Conservation (phyloP, 768 basidiomycete genomes). For the Leucocoprinus birnbaumii region DNA sequence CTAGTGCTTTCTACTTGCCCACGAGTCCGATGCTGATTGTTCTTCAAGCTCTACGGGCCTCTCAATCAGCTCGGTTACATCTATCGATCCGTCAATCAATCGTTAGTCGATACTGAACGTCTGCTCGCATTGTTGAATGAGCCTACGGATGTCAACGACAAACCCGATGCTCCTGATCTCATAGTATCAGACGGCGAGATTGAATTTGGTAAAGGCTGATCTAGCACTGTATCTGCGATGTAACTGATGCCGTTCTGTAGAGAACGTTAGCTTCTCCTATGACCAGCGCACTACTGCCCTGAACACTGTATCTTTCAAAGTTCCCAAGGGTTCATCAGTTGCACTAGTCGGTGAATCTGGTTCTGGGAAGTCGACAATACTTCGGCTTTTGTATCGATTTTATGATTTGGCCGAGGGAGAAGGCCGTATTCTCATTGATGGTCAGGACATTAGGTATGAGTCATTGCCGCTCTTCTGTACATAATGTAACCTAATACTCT, state of each 20-base stretch:
- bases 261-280: conserved; percentile 87
- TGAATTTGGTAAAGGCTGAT: conserved; percentile 67
- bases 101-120: conserved; percentile 81
- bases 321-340: conserved; percentile 83
- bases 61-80: conserved; percentile 77
- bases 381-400: conserved; percentile 89
- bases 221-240: background rate
- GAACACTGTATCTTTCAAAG: conserved; percentile 79
- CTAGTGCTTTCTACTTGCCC: conserved; percentile 13
- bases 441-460: conserved; percentile 66
- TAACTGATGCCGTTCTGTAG: conserved; percentile 29
- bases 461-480: background rate
- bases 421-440: conserved; percentile 81
- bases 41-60: conserved; percentile 59
- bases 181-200: conserved; percentile 74
- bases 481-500: background rate
- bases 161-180: conserved; percentile 71
- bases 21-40: background rate
- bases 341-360: conserved; percentile 88
- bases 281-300: conserved; percentile 69
- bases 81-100: conserved; percentile 74
- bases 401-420: conserved; percentile 84
- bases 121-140: conserved; percentile 79
- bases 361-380: conserved; percentile 78
- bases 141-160: conserved; percentile 81